phyloP scores from a whole-genome alignment of 1,284 basidiomycete species.

The Heterobasidion occidentale region DNA sequence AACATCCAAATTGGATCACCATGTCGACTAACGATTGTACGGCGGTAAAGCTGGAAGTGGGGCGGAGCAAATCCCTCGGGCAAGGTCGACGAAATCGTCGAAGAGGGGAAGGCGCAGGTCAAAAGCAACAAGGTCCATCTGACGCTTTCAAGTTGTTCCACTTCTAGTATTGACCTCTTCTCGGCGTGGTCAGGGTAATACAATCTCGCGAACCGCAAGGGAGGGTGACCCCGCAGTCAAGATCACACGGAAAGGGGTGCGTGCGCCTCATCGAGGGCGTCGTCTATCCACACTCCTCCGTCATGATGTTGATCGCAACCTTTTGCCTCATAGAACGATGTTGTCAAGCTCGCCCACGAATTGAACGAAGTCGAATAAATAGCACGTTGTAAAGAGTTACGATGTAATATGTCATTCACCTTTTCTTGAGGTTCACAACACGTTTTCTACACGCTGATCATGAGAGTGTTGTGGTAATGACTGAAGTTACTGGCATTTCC shows the following conservation, averaged over 20 bases:
- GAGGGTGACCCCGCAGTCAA: conserved; percentile 35
- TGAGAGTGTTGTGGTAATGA: too few relatives aligned
- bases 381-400: not conserved
- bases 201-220: conserved; percentile 25
- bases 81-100: not conserved
- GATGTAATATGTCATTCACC: too few relatives aligned
- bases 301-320: too few relatives aligned
- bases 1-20: too few relatives aligned
- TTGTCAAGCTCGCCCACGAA: conserved; percentile 34
- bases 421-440: too few relatives aligned
- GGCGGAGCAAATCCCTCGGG: not conserved
- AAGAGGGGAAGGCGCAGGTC: conserved; percentile 25
- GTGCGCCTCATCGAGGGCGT: conserved; percentile 6
- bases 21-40: not conserved
- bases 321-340: conserved; percentile 23
- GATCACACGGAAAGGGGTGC: conserved; percentile 28
- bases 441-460: too few relatives aligned
- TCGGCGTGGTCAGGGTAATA: conserved; percentile 25
- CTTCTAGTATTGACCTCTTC: too few relatives aligned
- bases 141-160: too few relatives aligned
- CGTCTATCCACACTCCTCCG: too few relatives aligned
- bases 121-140: conserved; percentile 29
- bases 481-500: too few relatives aligned
- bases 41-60: not conserved
- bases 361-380: conserved; percentile 19